Evolutionary conservation across 805 yeast species (phyloP), one percentile per base, ranked within the genome.

Genomic region (Ogataea degrootiae): DNA sequence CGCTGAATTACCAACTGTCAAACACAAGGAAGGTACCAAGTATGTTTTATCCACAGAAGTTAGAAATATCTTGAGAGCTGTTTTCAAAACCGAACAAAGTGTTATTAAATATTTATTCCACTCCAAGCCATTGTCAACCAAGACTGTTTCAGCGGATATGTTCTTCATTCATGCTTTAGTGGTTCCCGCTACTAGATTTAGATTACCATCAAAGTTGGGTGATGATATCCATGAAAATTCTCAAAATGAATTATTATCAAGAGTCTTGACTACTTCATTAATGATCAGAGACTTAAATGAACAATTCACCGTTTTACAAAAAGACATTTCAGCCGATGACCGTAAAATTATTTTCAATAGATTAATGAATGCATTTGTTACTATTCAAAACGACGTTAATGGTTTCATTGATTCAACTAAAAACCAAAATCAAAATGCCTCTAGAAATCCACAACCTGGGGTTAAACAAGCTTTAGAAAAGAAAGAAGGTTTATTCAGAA

Each of bases 401-500:
- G 92, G 90, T 11, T 87, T 91, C 62, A 83, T 94, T 49, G 99
- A 94, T 68, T 82, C 95, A 36, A 81, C 96, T 41, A 92, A 94
- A 69, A 87, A 85, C 62, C 95, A 86, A 67, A 82, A 83, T 61
- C 75, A 79, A 12, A 76, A 74, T 41, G 83, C 83, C 22, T 82
- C 85, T 12, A 80, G 83, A 53, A 69, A 79, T 43, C 91, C 97
- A 23, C 78, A 80, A 37, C 99, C 99, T 2, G 99, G 99, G 73
- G 82, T 94, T 61, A 94, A 94, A 67, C 99, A 94, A 74, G 96
- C 96, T 11, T 75, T 94, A 62, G 99, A 94, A 70, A 92, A 94
- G 82, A 94, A 94, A 67, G 99, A 94, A 71, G 99, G 99, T 66
- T 75, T 92, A 55, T 94, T 94, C 76, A 82, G 99, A 75, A 94